Percentiles rank a stretch among this genome's conserved stretches.
Conservation (phyloP, 2,329 filamentous ascomycete genomes). For the Aspergillus versicolor region DNA sequence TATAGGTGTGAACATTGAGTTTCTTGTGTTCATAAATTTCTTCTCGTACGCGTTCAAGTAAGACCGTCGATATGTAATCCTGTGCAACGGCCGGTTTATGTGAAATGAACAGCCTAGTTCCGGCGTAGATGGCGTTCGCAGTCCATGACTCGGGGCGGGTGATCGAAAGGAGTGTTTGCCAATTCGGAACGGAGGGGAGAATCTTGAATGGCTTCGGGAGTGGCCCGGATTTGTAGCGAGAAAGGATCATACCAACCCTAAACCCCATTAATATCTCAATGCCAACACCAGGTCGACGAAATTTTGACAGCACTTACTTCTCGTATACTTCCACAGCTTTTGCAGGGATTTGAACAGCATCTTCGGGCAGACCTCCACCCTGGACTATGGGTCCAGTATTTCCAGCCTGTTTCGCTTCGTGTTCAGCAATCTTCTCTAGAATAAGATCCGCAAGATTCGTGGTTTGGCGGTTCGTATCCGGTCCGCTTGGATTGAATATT, state of each 20-base stretch:
- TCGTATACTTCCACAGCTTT: slow-evolving; percentile 94
- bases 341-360: slow-evolving; percentile 80
- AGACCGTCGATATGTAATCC: slow-evolving; percentile 79
- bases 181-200: slow-evolving; percentile 84
- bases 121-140: slow-evolving; percentile 80
- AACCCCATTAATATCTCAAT: slow-evolving; percentile 17
- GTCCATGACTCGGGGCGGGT: slow-evolving; percentile 80
- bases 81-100: slow-evolving; percentile 77
- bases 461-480: slow-evolving; percentile 51
- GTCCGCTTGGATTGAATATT: slow-evolving; percentile 61
- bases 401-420: slow-evolving; percentile 68
- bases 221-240: slow-evolving; percentile 92
- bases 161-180: slow-evolving; percentile 82
- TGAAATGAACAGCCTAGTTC: slow-evolving; percentile 89
- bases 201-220: slow-evolving; percentile 98
- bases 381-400: slow-evolving; percentile 44
- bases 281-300: not conserved
- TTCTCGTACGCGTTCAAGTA: slow-evolving; percentile 87
- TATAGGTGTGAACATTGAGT: slow-evolving; percentile 93
- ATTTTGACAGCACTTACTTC: slow-evolving; percentile 58
- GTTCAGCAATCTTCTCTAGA: slow-evolving; percentile 86
- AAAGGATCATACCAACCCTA: slow-evolving; percentile 81
- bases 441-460: slow-evolving; percentile 92
- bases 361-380: slow-evolving; percentile 64
- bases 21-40: slow-evolving; percentile 94